These are phyloP conservation scores for Lasiosphaeria miniovina DNA, from an alignment of 495 filamentous ascomycete species.

Conservation along the genomic window DNA sequence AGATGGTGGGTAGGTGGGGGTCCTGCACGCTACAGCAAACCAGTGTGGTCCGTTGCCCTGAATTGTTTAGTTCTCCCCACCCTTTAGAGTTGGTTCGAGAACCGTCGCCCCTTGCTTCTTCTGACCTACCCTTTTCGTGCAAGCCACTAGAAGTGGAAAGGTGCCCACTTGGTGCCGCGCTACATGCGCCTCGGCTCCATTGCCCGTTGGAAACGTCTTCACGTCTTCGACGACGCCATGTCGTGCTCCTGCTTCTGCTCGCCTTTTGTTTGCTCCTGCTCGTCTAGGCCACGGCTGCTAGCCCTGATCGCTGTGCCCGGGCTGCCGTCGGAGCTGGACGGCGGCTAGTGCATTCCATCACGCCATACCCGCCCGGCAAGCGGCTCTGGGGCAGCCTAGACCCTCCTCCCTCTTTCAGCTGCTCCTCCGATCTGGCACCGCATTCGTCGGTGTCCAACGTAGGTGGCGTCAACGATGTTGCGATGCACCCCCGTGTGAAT, in stretches of 20 bases:
- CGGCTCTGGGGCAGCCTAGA: no score
- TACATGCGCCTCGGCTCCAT: not conserved
- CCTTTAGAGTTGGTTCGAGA: not conserved
- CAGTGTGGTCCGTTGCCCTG: not conserved
- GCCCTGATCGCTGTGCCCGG: no score
- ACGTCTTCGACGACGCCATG: not conserved
- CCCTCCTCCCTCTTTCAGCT: no score
- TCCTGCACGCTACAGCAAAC: not conserved
- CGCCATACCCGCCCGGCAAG: no score
- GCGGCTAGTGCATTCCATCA: no score
- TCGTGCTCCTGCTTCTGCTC: not conserved
- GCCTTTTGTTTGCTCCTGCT: no score
- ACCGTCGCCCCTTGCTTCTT: not conserved
- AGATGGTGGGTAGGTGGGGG: not conserved
- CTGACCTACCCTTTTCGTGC: not conserved
- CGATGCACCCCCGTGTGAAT: no score
- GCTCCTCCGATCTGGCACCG: no score
- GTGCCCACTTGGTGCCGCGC: not conserved
- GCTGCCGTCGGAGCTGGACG: no score
- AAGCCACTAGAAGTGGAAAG: not conserved
- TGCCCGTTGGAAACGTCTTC: not conserved
- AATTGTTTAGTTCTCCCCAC: not conserved
- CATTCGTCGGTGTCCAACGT: no score
- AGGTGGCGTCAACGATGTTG: no score
- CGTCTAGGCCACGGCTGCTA: no score